Conservation (phyloP, 305 asterid species). For the Fraxinus xanthoxyloides region DNA sequence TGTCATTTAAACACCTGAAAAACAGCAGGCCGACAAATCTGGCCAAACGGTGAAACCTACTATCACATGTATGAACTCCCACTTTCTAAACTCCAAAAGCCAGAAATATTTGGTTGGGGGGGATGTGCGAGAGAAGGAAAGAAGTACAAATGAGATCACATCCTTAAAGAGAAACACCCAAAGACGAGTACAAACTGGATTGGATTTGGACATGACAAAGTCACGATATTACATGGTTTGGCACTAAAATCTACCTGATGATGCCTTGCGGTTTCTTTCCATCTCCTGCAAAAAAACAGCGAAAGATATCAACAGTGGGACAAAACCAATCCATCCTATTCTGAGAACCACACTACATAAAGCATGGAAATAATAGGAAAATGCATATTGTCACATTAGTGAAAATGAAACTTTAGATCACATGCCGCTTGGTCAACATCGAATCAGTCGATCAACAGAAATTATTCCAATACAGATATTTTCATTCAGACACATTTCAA, state of each 20-base stretch:
- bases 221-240: slow-evolving; percentile 6
- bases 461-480: background rate
- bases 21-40: background rate
- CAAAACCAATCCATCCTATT: background rate
- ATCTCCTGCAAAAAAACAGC: slow-evolving; percentile 56
- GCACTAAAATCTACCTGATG: slow-evolving; percentile 55
- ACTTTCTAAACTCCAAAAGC: background rate
- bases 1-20: background rate
- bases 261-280: slow-evolving; percentile 74
- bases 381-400: background rate
- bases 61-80: background rate
- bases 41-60: background rate
- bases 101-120: no score
- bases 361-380: background rate
- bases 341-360: background rate
- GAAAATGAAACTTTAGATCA: background rate
- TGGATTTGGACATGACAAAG: background rate
- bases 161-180: background rate
- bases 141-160: background rate
- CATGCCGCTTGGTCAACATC: slow-evolving; percentile 6
- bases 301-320: slow-evolving; percentile 5
- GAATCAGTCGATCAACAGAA: background rate
- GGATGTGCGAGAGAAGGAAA: background rate
- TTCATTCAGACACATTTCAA: background rate
- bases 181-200: background rate